Evolutionary conservation across 106 monocot genomes (phyloP).

Genomic region (Hemerocallis citrina): DNA sequence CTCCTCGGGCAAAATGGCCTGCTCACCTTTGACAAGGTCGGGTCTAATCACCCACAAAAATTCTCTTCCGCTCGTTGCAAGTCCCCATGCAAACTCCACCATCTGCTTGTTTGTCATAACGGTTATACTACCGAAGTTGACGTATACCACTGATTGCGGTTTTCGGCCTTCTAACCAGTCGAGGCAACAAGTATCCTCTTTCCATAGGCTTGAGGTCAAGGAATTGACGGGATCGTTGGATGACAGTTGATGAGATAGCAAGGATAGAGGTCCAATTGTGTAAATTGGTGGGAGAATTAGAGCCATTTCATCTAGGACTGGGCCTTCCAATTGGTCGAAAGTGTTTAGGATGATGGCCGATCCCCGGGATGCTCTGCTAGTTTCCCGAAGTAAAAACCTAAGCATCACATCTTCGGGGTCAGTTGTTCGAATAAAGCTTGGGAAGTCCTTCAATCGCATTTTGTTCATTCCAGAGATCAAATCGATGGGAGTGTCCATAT

Average conservation of each 20-base stretch:
- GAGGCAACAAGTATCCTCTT: neutral
- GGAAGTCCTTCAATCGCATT: too few species aligned
- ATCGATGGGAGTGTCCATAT: slow-evolving; percentile 3
- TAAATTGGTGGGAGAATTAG: neutral
- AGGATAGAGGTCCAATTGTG: neutral
- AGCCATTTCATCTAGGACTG: neutral
- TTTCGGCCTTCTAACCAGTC: neutral
- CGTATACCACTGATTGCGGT: neutral
- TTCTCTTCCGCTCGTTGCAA: neutral
- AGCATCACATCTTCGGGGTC: neutral
- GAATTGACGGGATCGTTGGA: neutral
- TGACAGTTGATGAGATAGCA: neutral
- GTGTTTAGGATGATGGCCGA: neutral
- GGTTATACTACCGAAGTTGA: slow-evolving; percentile 4
- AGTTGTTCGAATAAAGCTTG: neutral
- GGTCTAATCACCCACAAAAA: slow-evolving; percentile 8
- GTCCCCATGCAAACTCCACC: slow-evolving; percentile 7
- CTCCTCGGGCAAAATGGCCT: neutral
- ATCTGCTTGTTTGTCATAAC: neutral
- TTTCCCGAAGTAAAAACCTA: too few species aligned
- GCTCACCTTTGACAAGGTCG: slow-evolving; percentile 2
- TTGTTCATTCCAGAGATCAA: too few species aligned
- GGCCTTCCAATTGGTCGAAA: neutral
- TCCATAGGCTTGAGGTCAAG: neutral
- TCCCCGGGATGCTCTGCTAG: neutral